phyloP scores from a whole-genome alignment of 768 basidiomycete genomes.

The Pleurotus eryngii region DNA sequence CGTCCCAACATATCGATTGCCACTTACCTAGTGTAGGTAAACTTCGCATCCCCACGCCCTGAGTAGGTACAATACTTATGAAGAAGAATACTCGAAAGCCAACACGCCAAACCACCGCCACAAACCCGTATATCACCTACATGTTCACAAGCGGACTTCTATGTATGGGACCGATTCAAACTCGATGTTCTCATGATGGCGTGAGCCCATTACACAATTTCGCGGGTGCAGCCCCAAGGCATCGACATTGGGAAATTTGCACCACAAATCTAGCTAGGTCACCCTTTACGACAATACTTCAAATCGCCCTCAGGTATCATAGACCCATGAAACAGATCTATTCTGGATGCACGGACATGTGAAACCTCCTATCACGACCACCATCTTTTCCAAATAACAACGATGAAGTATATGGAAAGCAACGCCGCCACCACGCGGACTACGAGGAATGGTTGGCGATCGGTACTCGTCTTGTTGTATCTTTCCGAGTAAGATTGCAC shows the following conservation, averaged over 20 bases:
- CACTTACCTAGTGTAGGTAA: no score
- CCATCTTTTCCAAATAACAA: constrained; percentile 3
- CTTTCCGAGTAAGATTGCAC: constrained; percentile 3
- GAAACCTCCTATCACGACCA: neutral
- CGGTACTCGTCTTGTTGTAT: constrained; percentile 2
- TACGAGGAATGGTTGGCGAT: neutral
- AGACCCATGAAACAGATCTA: no score
- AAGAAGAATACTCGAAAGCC: neutral
- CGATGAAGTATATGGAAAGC: constrained; percentile 1
- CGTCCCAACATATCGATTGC: no score
- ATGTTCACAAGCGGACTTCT: neutral
- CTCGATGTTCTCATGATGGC: neutral
- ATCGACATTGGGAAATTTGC: neutral
- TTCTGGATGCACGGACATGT: no score
- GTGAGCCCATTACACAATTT: neutral
- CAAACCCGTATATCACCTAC: constrained; percentile 3
- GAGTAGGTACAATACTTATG: no score
- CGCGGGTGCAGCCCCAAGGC: neutral
- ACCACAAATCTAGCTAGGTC: neutral
- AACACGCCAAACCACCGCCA: neutral
- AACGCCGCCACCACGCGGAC: neutral
- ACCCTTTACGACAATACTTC: no score
- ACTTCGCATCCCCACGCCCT: no score
- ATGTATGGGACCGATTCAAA: neutral
- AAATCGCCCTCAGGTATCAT: no score